Percentiles rank a stretch among this genome's conserved stretches.
These are phyloP conservation scores for Abelmoschus esculentus DNA, from an alignment of 345 rosid genomes.

Conservation along the genomic window DNA sequence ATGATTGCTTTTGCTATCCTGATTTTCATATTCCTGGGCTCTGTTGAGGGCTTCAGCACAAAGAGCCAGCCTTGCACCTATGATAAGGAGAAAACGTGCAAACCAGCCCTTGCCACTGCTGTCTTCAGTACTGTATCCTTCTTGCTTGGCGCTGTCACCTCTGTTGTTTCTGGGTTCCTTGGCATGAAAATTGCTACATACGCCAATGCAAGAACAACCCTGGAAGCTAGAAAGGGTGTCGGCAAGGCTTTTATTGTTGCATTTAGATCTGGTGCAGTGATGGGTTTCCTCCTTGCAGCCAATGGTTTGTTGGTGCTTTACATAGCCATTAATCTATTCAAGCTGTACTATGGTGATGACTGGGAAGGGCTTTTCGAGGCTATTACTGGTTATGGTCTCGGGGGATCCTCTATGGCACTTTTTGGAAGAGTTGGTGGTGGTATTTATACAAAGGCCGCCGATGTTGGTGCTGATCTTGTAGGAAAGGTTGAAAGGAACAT, in stretches of 20 bases:
- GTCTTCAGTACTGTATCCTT: conserved; percentile 62
- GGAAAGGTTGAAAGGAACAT: conserved; percentile 78
- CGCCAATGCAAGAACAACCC: conserved; percentile 77
- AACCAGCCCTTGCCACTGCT: conserved; percentile 77
- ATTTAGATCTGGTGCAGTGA: conserved; percentile 72
- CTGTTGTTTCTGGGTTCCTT: conserved; percentile 69
- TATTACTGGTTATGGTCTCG: conserved; percentile 84
- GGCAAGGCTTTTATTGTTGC: conserved; percentile 69
- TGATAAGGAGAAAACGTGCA: conserved; percentile 44
- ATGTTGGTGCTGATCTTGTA: conserved; percentile 87
- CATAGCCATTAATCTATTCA: conserved; percentile 58
- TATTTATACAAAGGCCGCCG: conserved; percentile 78
- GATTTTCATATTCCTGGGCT: conserved; percentile 48
- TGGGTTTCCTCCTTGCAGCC: conserved; percentile 83
- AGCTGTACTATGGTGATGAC: conserved; percentile 70
- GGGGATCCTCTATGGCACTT: conserved; percentile 84
- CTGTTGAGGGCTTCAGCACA: conserved; percentile 58
- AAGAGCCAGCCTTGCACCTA: conserved; percentile 56
- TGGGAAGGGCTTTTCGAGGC: conserved; percentile 78
- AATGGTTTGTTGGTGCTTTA: conserved; percentile 70
- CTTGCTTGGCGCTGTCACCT: conserved; percentile 61
- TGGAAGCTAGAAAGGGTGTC: conserved; percentile 79
- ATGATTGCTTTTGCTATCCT: conserved; percentile 46
- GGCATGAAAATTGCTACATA: conserved; percentile 83
- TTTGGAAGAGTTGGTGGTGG: conserved; percentile 85